Evolutionary conservation across 306 rosid genomes (phyloP).

Genomic region (Pyrus communis): DNA sequence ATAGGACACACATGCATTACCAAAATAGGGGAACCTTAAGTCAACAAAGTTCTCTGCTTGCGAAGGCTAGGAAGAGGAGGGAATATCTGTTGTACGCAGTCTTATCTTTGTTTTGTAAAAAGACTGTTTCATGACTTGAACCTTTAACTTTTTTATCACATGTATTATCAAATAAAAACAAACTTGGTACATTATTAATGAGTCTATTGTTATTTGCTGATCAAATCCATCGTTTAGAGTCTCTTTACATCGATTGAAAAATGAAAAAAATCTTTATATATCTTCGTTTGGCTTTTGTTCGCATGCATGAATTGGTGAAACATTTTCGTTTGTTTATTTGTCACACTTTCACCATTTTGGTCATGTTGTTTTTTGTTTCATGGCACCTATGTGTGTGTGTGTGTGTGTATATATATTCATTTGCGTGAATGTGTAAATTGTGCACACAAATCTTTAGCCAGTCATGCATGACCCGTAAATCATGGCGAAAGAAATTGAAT

Average conservation of each 20-base stretch:
- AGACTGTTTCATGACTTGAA: too few species aligned
- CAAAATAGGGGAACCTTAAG: accelerated
- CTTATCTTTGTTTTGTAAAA: too few species aligned
- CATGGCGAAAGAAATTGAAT: neutral
- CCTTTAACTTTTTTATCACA: neutral
- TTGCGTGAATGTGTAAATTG: neutral
- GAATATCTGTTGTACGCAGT: too few species aligned
- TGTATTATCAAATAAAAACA: too few species aligned
- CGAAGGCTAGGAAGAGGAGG: accelerated
- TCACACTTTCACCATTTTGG: neutral
- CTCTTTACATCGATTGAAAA: neutral
- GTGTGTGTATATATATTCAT: neutral
- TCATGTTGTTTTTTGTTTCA: neutral
- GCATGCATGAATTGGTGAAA: neutral
- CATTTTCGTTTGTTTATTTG: neutral
- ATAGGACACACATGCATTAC: neutral
- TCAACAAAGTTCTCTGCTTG: too few species aligned
- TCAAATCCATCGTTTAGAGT: neutral
- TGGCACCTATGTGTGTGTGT: too few species aligned
- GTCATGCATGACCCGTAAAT: neutral
- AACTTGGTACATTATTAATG: too few species aligned
- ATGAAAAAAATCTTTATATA: neutral
- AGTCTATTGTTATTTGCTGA: neutral
- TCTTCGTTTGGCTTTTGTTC: neutral
- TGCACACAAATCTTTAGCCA: neutral